phyloP scores from a whole-genome alignment of 1,284 basidiomycete species.

The Pseudozyma flocculosa region DNA sequence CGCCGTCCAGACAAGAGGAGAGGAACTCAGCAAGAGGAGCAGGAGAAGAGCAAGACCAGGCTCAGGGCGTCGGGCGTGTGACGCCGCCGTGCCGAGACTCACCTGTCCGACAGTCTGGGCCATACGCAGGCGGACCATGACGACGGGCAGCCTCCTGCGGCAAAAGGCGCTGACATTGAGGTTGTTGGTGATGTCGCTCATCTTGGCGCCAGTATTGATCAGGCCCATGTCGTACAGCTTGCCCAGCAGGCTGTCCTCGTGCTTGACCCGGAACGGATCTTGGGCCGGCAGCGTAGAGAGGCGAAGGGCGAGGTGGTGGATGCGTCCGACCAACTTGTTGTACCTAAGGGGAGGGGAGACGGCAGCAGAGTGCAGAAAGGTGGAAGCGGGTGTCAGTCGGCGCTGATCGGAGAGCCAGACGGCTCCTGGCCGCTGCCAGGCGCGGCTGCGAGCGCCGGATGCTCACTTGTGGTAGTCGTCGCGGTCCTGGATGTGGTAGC shows the following conservation, averaged over 20 bases:
- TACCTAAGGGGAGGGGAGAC: slow-evolving; percentile 65
- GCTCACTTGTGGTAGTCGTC: slow-evolving; percentile 91
- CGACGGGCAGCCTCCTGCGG: slow-evolving; percentile 83
- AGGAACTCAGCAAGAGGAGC: no score
- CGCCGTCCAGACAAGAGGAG: no score
- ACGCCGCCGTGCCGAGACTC: slow-evolving; percentile 58
- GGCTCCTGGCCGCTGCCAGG: no score
- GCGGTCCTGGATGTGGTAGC: slow-evolving; percentile 72
- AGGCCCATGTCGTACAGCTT: slow-evolving; percentile 98
- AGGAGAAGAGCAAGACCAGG: no score
- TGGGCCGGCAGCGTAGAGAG: slow-evolving; percentile 82
- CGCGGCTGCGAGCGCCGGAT: no score
- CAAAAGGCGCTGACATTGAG: slow-evolving; percentile 93
- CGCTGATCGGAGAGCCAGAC: no score
- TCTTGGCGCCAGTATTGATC: slow-evolving; percentile 65
- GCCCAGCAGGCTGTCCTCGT: slow-evolving; percentile 82
- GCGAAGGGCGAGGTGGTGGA: slow-evolving; percentile 82
- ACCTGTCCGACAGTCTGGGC: slow-evolving; percentile 91
- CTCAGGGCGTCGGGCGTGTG: no score
- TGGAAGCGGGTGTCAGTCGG: no score
- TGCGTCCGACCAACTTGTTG: slow-evolving; percentile 88
- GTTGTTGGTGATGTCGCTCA: slow-evolving; percentile 67
- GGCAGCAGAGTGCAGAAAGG: slow-evolving; percentile 9
- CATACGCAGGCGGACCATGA: slow-evolving; percentile 92
- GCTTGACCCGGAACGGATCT: slow-evolving; percentile 82